A percentile compares a stretch with the other conserved stretches of the same genome.
Evolutionary conservation across 192 early-diverging fungal species (phyloP).

Genomic region (Mortierella claussenii): DNA sequence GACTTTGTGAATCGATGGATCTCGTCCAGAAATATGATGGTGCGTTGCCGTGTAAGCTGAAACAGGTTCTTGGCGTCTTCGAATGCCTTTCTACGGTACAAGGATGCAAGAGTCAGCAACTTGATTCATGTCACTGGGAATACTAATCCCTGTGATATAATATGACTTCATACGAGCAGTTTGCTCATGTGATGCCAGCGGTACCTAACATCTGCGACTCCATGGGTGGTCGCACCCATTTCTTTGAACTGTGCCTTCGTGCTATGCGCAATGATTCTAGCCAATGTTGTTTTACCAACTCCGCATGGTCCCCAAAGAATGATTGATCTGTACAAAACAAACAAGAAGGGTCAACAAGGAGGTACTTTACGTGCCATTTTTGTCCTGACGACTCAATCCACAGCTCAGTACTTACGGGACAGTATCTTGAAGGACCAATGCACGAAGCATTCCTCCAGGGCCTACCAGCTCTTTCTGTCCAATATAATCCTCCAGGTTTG

Average conservation of each 20-base stretch:
- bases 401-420: slow-evolving; percentile 55
- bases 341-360: too few relatives aligned
- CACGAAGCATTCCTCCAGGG: slow-evolving; percentile 66
- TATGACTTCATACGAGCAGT: too few relatives aligned
- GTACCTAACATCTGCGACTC: slow-evolving; percentile 62
- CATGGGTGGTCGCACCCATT: slow-evolving; percentile 64
- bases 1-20: slow-evolving; percentile 92
- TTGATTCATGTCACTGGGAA: too few relatives aligned
- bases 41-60: slow-evolving; percentile 65
- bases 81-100: slow-evolving; percentile 63
- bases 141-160: too few relatives aligned
- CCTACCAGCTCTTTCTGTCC: slow-evolving; percentile 81
- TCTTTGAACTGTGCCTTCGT: slow-evolving; percentile 62
- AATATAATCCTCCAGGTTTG: slow-evolving; percentile 70
- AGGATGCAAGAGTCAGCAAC: too few relatives aligned
- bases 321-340: slow-evolving; percentile 61
- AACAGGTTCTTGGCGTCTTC: slow-evolving; percentile 73
- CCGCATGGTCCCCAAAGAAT: slow-evolving; percentile 75
- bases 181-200: too few relatives aligned
- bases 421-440: slow-evolving; percentile 71
- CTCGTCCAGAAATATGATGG: slow-evolving; percentile 88
- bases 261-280: slow-evolving; percentile 59
- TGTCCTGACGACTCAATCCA: too few relatives aligned
- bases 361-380: too few relatives aligned
- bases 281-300: slow-evolving; percentile 54